These are phyloP conservation scores for Brettanomyces nanus DNA, from an alignment of 805 yeast species.

Conservation along the genomic window DNA sequence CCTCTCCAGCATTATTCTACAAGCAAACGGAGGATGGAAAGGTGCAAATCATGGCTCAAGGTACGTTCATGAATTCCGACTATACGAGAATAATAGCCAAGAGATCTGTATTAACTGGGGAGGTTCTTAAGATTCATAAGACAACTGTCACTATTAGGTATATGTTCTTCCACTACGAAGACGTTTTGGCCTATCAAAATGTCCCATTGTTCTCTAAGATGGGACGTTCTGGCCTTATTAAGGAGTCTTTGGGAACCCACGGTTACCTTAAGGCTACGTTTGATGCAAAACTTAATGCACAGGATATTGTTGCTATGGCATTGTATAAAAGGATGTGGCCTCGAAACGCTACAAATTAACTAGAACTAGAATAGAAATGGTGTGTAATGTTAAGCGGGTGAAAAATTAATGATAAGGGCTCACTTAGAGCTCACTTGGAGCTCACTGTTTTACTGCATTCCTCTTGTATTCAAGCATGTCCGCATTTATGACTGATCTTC, in stretches of 20 bases:
- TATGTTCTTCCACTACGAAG: constrained; percentile 93
- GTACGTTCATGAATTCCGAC: constrained; percentile 82
- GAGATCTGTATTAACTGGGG: constrained; percentile 85
- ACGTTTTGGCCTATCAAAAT: constrained; percentile 80
- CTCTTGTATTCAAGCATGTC: too few relatives aligned
- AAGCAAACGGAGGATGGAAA: constrained; percentile 41
- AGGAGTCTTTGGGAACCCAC: constrained; percentile 94
- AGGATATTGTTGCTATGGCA: constrained; percentile 91
- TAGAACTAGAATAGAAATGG: neutral
- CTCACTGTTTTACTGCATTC: too few relatives aligned
- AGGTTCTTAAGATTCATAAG: constrained; percentile 92
- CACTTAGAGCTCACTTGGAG: too few relatives aligned
- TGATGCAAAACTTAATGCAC: constrained; percentile 83
- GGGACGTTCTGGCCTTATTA: constrained; percentile 92
- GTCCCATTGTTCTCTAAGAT: constrained; percentile 88
- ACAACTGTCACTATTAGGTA: constrained; percentile 85
- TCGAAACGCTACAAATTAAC: constrained; percentile 24
- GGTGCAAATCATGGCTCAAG: constrained; percentile 64
- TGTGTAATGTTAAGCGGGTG: too few relatives aligned
- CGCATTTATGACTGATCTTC: neutral
- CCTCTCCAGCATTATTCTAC: constrained; percentile 79
- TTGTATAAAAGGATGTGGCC: constrained; percentile 95
- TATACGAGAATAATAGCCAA: constrained; percentile 79
- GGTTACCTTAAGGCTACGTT: constrained; percentile 96
- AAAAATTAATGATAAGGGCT: too few relatives aligned